Evolutionary conservation across 2,329 filamentous ascomycete species (phyloP), one percentile per base, ranked within the genome.

Genomic region (Decorospora gaudefroyi): DNA sequence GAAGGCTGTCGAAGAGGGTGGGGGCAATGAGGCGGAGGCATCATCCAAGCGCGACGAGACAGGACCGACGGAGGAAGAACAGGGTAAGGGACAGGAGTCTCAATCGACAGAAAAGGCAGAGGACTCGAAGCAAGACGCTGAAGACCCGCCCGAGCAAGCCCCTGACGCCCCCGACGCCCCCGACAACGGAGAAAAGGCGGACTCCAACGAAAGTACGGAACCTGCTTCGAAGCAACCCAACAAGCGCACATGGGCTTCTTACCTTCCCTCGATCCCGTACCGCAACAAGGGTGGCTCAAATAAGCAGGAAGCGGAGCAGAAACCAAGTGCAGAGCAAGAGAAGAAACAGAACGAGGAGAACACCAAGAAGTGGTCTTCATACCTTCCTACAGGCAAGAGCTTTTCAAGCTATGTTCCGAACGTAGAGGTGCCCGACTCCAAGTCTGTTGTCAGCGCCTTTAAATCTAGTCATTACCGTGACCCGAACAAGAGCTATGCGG

Each of bases 381-480:
- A 77, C 49, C 65, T 78, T 33, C 73, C 73, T 1, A 73, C 72
- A 8, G 75, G 76, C 7, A 71, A 76, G 42, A 73, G 73, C 4
- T 76, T 76, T 57, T 73, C 71, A 10, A 74, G 65, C 35, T 78
- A 77, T 43, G 68, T 78, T 4, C 76, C 76, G 4, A 68, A 61
- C 26, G 53, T 68, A 2, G 62, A 68, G 28, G 37, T 69, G 0
- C 67, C 65, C 9, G 63, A 67, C 32, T 67, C 67, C 10, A 72
- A 75, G 47, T 62, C 59, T 4, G 69, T 72, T 2, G 62, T 77
- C 4, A 75, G 73, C 26, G 67, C 73, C 5, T 77, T 77, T 53
- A 71, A 74, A 38, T 53, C 68, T 22, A 71, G 67, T 35, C 74
- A 77, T 48, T 55, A 72, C 17, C 68, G 74, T 22, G 74, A 78